A percentile compares a stretch with the other conserved stretches of the same genome.
Evolutionary conservation across 148 eudicot species (phyloP).

Genomic region (Cornus florida): DNA sequence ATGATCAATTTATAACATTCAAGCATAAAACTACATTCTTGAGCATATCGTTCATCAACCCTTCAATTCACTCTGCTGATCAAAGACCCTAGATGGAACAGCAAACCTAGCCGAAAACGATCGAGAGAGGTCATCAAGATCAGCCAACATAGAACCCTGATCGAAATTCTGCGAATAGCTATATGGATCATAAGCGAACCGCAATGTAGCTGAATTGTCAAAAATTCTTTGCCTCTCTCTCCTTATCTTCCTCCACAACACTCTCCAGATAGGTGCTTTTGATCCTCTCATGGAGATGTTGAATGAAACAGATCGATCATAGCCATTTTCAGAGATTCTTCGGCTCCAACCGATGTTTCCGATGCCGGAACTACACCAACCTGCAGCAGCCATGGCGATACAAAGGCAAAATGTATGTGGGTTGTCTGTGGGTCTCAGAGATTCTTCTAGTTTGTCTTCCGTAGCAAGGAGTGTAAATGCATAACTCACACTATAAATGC

Average conservation of each 20-base stretch:
- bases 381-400: conserved; percentile 29
- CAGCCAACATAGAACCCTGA: conserved; percentile 27
- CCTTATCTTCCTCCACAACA: conserved; percentile 53
- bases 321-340: conserved; percentile 29
- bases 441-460: neutral
- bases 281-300: conserved; percentile 10
- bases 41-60: neutral
- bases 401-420: neutral
- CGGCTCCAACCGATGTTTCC: conserved; percentile 15
- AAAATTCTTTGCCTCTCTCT: conserved; percentile 41
- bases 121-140: conserved; percentile 41
- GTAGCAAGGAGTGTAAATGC: neutral
- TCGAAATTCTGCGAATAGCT: conserved; percentile 61
- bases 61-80: conserved; percentile 1
- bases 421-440: neutral
- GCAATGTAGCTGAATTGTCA: conserved; percentile 20
- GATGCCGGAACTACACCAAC: conserved; percentile 25
- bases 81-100: conserved; percentile 37
- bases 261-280: conserved; percentile 38
- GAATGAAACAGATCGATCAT: conserved; percentile 24
- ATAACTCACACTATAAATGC: neutral
- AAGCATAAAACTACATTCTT: too few species aligned
- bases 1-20: too few species aligned
- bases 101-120: conserved; percentile 72
- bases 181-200: conserved; percentile 46